Conservation (phyloP, 1,284 basidiomycete genomes). For the Apiotrichum porosum region DNA sequence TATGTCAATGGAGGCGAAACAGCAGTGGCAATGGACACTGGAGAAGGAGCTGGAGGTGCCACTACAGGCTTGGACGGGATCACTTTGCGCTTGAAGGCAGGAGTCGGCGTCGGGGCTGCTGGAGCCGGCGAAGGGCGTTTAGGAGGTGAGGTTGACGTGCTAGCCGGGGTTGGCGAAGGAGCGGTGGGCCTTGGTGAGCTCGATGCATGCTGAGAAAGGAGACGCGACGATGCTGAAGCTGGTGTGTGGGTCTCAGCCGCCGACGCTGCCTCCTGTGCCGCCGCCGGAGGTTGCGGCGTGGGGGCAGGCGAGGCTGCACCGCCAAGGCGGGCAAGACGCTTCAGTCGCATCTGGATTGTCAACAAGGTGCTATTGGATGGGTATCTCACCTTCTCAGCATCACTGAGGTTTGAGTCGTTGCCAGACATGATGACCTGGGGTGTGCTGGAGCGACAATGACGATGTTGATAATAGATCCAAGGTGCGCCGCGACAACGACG, state of each 20-base stretch:
- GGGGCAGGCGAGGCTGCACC: slow-evolving; percentile 15
- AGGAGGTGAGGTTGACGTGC: too few relatives aligned
- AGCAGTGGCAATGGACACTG: not conserved
- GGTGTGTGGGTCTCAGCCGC: slow-evolving; percentile 6
- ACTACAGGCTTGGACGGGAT: not conserved
- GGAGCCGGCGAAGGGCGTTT: not conserved
- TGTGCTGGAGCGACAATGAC: too few relatives aligned
- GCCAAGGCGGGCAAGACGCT: slow-evolving; percentile 75
- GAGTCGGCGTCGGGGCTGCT: not conserved
- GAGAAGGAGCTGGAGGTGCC: not conserved
- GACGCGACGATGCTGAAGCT: slow-evolving; percentile 6
- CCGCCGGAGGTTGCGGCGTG: not conserved
- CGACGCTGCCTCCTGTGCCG: slow-evolving; percentile 7
- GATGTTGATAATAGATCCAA: too few relatives aligned
- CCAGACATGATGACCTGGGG: slow-evolving; percentile 23
- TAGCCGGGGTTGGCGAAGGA: slow-evolving; percentile 37
- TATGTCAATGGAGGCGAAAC: slow-evolving; percentile 49
- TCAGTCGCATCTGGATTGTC: slow-evolving; percentile 68
- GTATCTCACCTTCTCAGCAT: slow-evolving; percentile 46
- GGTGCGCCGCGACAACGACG: too few relatives aligned
- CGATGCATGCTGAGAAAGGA: slow-evolving; percentile 5
- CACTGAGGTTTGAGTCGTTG: slow-evolving; percentile 25
- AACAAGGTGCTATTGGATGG: too few relatives aligned
- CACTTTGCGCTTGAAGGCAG: not conserved
- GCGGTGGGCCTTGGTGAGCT: slow-evolving; percentile 28